Evolutionary conservation across 768 basidiomycete species (phyloP).

Genomic region (Gymnopilus junonius): DNA sequence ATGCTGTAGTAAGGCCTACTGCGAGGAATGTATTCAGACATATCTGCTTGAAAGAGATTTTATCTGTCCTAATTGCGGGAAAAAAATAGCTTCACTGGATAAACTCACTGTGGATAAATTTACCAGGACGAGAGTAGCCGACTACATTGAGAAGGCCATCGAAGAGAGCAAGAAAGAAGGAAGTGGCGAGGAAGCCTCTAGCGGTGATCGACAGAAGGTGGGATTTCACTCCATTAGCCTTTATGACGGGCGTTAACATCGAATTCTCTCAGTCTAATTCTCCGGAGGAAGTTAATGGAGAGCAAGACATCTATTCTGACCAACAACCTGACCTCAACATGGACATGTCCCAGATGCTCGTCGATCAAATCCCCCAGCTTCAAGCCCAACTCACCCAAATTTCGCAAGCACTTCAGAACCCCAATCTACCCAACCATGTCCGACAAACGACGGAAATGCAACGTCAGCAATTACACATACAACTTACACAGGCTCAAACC

Average conservation of each 20-base stretch:
- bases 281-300: constrained; percentile 28
- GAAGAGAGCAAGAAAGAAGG: constrained; percentile 74
- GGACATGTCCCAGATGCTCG: constrained; percentile 73
- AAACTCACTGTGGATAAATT: constrained; percentile 83
- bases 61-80: constrained; percentile 87
- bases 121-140: constrained; percentile 73
- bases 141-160: constrained; percentile 82
- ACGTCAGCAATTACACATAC: constrained; percentile 78
- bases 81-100: constrained; percentile 88
- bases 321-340: constrained; percentile 67
- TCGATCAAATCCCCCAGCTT: constrained; percentile 77
- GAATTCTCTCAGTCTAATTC: constrained; percentile 15
- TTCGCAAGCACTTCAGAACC: constrained; percentile 79
- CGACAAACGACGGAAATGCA: constrained; percentile 85
- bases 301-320: constrained; percentile 75
- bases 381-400: constrained; percentile 88
- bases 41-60: constrained; percentile 95
- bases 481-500: constrained; percentile 79
- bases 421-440: constrained; percentile 69
- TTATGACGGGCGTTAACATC: not conserved
- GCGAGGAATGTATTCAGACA: constrained; percentile 97
- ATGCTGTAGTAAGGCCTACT: constrained; percentile 89
- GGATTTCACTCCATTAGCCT: not conserved
- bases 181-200: constrained; percentile 46
- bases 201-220: constrained; percentile 43